These are phyloP conservation scores for Cystobasidium slooffiae DNA, from an alignment of 1,284 basidiomycete species.

Conservation along the genomic window DNA sequence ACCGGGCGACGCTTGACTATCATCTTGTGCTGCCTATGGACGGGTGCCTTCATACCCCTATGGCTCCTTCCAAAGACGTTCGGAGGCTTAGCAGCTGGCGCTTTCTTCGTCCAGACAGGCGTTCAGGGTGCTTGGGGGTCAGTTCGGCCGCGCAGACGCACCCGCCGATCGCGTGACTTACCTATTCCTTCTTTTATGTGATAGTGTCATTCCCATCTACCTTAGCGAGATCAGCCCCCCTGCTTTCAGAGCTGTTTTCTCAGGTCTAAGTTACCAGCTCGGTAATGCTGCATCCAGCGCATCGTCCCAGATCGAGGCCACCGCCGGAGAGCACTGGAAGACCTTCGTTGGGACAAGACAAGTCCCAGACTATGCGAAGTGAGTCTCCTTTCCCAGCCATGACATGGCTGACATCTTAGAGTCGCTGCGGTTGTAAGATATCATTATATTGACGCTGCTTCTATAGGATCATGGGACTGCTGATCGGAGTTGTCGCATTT, in stretches of 20 bases:
- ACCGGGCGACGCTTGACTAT: conserved; percentile 88
- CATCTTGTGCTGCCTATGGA: conserved; percentile 66
- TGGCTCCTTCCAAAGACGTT: conserved; percentile 59
- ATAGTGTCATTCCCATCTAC: conserved; percentile 29
- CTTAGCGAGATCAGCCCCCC: conserved; percentile 78
- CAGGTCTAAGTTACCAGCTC: conserved; percentile 72
- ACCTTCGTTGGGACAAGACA: conserved; percentile 61
- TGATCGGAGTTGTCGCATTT: conserved; percentile 67
- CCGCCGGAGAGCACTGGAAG: conserved; percentile 60
- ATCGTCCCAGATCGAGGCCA: conserved; percentile 88
- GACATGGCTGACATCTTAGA: conserved; percentile 7
- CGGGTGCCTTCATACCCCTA: conserved; percentile 56
- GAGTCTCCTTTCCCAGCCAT: conserved; percentile 34
- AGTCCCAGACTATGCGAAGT: conserved; percentile 78
- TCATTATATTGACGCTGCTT: not conserved
- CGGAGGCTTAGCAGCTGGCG: conserved; percentile 56
- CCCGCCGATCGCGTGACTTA: not conserved
- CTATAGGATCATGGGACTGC: conserved; percentile 73
- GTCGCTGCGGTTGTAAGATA: too few species aligned
- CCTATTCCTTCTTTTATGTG: not conserved
- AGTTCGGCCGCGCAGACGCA: not conserved
- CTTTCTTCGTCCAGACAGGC: conserved; percentile 69
- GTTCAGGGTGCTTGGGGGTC: conserved; percentile 60
- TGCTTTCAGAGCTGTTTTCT: conserved; percentile 90
- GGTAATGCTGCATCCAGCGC: conserved; percentile 79